Percentiles rank a stretch among this genome's conserved stretches.
Evolutionary conservation across 495 filamentous ascomycete genomes (phyloP).

Genomic region (Penicillium manginii): DNA sequence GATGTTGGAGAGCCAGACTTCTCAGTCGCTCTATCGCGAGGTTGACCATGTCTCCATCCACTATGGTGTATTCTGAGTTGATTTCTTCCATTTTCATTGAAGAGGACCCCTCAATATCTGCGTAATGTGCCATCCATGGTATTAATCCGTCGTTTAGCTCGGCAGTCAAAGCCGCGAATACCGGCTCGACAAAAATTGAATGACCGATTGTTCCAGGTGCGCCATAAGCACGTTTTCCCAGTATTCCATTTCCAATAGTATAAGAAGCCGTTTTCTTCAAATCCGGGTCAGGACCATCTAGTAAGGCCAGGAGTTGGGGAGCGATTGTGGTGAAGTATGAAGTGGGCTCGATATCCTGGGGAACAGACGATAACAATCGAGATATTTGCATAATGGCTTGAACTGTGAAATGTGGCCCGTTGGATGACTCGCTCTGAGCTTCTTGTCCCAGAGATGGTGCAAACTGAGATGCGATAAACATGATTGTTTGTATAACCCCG

Average conservation of each 20-base stretch:
- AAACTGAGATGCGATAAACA: slow-evolving; percentile 68
- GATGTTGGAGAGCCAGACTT: slow-evolving; percentile 64
- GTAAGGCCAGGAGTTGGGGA: slow-evolving; percentile 66
- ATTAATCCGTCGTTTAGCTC: slow-evolving; percentile 34
- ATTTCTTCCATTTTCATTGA: background rate
- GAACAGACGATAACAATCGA: slow-evolving; percentile 64
- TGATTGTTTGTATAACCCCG: slow-evolving; percentile 70
- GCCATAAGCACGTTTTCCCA: slow-evolving; percentile 67
- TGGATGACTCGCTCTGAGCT: slow-evolving; percentile 36
- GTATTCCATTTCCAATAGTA: slow-evolving; percentile 72
- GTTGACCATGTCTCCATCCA: slow-evolving; percentile 28
- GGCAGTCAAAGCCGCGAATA: slow-evolving; percentile 65
- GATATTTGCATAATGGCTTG: slow-evolving; percentile 72
- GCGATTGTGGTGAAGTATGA: slow-evolving; percentile 66
- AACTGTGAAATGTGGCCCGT: slow-evolving; percentile 68
- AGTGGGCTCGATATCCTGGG: slow-evolving; percentile 57
- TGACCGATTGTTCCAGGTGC: slow-evolving; percentile 72
- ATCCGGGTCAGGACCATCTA: slow-evolving; percentile 68
- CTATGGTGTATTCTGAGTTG: slow-evolving; percentile 17
- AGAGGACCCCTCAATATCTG: slow-evolving; percentile 11
- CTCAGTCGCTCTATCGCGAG: slow-evolving; percentile 60
- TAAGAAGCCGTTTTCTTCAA: slow-evolving; percentile 69
- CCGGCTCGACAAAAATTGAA: slow-evolving; percentile 67
- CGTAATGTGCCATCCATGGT: slow-evolving; percentile 27
- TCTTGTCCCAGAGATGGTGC: slow-evolving; percentile 49